Conservation (phyloP, 1,139 yeast genomes). For the Suhomyces bolitotheri region DNA sequence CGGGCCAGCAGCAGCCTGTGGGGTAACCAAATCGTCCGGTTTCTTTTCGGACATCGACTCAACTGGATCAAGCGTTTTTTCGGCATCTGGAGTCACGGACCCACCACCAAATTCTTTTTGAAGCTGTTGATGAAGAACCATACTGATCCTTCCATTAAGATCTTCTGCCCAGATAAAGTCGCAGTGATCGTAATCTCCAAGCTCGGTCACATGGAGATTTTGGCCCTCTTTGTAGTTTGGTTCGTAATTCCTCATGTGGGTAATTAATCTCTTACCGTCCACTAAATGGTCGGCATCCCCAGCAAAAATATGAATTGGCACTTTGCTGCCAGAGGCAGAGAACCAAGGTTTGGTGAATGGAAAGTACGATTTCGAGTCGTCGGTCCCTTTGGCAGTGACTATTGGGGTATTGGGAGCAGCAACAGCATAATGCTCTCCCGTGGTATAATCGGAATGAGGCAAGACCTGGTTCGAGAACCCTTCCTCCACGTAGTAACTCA, state of each 20-base stretch:
- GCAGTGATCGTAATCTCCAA: slow-evolving; percentile 54
- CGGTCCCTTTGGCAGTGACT: slow-evolving; percentile 16
- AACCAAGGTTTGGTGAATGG: slow-evolving; percentile 60
- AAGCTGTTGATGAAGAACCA: slow-evolving; percentile 11
- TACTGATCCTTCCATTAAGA: slow-evolving; percentile 36
- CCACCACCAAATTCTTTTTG: too few species aligned
- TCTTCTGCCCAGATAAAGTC: slow-evolving; percentile 62
- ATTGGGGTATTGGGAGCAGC: slow-evolving; percentile 12
- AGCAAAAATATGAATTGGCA: slow-evolving; percentile 59
- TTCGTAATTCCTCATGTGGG: slow-evolving; percentile 56
- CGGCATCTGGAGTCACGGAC: too few species aligned
- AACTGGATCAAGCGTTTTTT: too few species aligned
- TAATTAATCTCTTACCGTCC: slow-evolving; percentile 55
- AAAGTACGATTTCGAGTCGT: slow-evolving; percentile 56
- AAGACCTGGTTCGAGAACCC: slow-evolving; percentile 45
- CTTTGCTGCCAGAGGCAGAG: slow-evolving; percentile 31
- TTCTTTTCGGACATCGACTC: too few species aligned
- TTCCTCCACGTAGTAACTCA: slow-evolving; percentile 44
- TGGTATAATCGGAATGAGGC: slow-evolving; percentile 32
- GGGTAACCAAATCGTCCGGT: too few species aligned
- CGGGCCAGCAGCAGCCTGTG: too few species aligned
- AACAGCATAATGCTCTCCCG: slow-evolving; percentile 27
- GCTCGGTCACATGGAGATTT: slow-evolving; percentile 36
- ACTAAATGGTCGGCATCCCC: slow-evolving; percentile 69
- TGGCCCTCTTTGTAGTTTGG: slow-evolving; percentile 38